A percentile compares a stretch with the other conserved stretches of the same genome.
Conservation (phyloP, 345 rosid species). For the Balakata baccata region DNA sequence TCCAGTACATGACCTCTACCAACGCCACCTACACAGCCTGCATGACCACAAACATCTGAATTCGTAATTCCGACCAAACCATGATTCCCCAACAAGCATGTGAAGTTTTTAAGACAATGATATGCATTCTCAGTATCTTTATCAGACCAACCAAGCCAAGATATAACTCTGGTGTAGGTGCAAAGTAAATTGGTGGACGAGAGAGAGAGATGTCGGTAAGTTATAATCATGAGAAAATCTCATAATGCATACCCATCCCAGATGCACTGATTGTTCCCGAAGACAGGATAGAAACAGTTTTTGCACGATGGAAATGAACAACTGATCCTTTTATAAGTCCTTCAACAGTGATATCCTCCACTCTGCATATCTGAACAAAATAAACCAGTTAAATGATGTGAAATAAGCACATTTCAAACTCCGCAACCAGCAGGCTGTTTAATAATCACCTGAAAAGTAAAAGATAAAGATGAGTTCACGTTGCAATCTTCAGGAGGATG, state of each 20-base stretch:
- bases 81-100: slow-evolving; percentile 15
- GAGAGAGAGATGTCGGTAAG: not conserved
- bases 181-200: not conserved
- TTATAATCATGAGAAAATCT: not conserved
- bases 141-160: not conserved
- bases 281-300: slow-evolving; percentile 66
- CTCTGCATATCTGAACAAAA: slow-evolving; percentile 79
- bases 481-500: slow-evolving; percentile 99
- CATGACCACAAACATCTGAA: slow-evolving; percentile 25
- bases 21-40: slow-evolving; percentile 93
- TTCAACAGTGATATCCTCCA: slow-evolving; percentile 83
- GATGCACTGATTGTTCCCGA: slow-evolving; percentile 78
- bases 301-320: slow-evolving; percentile 88
- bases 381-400: slow-evolving; percentile 26
- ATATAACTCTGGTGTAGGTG: not conserved
- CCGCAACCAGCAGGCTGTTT: slow-evolving; percentile 11
- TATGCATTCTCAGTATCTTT: not conserved
- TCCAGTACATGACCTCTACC: slow-evolving; percentile 70
- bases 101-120: slow-evolving; percentile 17
- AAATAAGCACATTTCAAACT: slow-evolving; percentile 19
- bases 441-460: slow-evolving; percentile 86
- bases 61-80: slow-evolving; percentile 10
- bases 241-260: slow-evolving; percentile 64
- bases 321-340: slow-evolving; percentile 94
- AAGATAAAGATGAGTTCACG: slow-evolving; percentile 89